Evolutionary conservation across 345 rosid species (phyloP), one percentile per base, ranked within the genome.

Genomic region (Populus pruinosa): DNA sequence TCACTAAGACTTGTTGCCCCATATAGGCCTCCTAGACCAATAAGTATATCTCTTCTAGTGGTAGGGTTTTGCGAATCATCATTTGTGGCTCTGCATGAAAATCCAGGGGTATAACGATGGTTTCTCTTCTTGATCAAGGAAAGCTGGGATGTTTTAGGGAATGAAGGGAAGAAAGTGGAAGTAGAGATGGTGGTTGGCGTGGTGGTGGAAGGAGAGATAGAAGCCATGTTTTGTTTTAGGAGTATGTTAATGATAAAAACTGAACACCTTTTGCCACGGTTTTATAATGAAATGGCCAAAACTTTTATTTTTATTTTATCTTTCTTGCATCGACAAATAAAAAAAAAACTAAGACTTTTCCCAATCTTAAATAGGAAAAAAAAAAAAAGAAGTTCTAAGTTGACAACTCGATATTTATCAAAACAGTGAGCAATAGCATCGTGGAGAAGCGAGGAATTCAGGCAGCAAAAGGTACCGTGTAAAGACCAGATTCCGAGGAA

Each of bases 21-120:
- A 31, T 81, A 87, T 1, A 90, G 78, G 35, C 90, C 93, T 16
- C 91, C 89, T 0, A 88, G 79, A 23, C 89, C 88, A 41, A 90
- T 27, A 25, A 87, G 90, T 27, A 87, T 75, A 43, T 90, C 86
- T 70, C 94, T 86, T 80, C 91, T 82, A 12, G 74, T 41, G 8
- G 14, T 39, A 17, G 73, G 84, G 75, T 79, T 76, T 63, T 70
- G 65, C 21, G 41, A 38, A 20, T 75, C 76, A 71, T 69, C 63
- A 53, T 69, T 70, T 49, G 71, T 68, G 71, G 79, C 80, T 77
- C 73, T 82, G 86, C 88, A 84, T 36, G 82, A 50, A 16, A 80
- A 1, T 41, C 50, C 73, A 18, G 70, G 17, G 41, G 59, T 63
- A 31, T 25, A 31, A 33, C 2, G n/a, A 25, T 44, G 39, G 16